Conservation (phyloP, 2,329 filamentous ascomycete genomes). For the Diplodia seriata region DNA sequence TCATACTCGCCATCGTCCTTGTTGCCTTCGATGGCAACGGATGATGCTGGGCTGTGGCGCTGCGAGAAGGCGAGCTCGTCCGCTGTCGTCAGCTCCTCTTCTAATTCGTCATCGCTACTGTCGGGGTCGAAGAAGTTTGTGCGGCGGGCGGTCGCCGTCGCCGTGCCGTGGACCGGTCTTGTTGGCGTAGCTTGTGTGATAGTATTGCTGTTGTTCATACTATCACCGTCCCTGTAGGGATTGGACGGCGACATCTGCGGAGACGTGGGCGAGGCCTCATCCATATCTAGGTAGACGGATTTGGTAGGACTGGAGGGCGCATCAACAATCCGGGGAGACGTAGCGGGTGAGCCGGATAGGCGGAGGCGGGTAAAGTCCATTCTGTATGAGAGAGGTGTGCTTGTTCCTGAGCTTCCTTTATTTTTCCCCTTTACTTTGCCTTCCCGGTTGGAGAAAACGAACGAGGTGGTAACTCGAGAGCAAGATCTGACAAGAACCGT, state of each 20-base stretch:
- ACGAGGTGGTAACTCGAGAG: neutral
- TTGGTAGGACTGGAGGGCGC: constrained; percentile 43
- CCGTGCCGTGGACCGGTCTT: constrained; percentile 31
- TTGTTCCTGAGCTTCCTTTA: neutral
- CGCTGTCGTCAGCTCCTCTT: constrained; percentile 3
- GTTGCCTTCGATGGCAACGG: neutral
- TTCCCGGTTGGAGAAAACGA: neutral
- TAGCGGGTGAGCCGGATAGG: constrained; percentile 33
- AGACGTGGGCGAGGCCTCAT: constrained; percentile 33
- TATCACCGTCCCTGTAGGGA: neutral
- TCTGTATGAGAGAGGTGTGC: neutral
- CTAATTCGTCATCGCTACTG: constrained; percentile 27
- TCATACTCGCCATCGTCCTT: too few species aligned
- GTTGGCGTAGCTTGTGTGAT: neutral
- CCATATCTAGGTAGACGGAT: constrained; percentile 45
- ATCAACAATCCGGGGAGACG: constrained; percentile 43
- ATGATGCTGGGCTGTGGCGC: constrained; percentile 8
- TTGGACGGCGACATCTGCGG: neutral
- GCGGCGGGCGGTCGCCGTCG: constrained; percentile 40
- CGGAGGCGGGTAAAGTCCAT: constrained; percentile 30
- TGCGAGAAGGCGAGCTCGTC: constrained; percentile 27
- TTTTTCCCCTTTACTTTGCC: neutral
- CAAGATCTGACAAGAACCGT: neutral
- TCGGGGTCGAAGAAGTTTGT: constrained; percentile 48
- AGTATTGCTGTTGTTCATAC: constrained; percentile 38